These are phyloP conservation scores for Sequoiadendron giganteum DNA, from an alignment of 75 land plant genomes.

Conservation along the genomic window DNA sequence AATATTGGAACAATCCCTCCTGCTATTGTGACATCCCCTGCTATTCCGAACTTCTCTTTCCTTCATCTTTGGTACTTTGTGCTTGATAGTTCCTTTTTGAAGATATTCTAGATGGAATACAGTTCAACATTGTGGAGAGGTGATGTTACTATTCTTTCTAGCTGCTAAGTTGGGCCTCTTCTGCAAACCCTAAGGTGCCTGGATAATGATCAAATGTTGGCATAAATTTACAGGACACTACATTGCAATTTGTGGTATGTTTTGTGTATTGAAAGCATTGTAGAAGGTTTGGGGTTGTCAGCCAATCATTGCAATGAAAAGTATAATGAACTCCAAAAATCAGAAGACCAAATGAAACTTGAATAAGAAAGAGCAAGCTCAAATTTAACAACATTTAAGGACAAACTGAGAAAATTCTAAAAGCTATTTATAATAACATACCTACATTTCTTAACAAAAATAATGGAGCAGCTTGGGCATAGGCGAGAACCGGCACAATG, in stretches of 20 bases:
- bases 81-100: not conserved
- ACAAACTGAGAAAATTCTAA: not conserved
- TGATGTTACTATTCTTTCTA: not conserved
- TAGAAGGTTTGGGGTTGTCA: not conserved
- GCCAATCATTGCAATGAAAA: not conserved
- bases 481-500: too few relatives aligned
- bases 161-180: not conserved
- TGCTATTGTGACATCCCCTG: too few relatives aligned
- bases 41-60: too few relatives aligned
- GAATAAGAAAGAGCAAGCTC: not conserved
- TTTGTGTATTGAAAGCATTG: not conserved
- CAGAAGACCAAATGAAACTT: not conserved
- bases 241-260: not conserved
- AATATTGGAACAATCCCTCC: too few relatives aligned
- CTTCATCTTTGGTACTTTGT: too few relatives aligned
- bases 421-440: not conserved
- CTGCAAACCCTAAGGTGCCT: not conserved
- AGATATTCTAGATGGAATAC: not conserved
- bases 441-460: not conserved
- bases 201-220: not conserved
- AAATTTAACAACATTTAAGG: not conserved
- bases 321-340: not conserved
- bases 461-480: too few relatives aligned
- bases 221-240: not conserved
- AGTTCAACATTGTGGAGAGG: not conserved